Conservation (phyloP, 2,329 filamentous ascomycete genomes). For the Claviceps capensis region DNA sequence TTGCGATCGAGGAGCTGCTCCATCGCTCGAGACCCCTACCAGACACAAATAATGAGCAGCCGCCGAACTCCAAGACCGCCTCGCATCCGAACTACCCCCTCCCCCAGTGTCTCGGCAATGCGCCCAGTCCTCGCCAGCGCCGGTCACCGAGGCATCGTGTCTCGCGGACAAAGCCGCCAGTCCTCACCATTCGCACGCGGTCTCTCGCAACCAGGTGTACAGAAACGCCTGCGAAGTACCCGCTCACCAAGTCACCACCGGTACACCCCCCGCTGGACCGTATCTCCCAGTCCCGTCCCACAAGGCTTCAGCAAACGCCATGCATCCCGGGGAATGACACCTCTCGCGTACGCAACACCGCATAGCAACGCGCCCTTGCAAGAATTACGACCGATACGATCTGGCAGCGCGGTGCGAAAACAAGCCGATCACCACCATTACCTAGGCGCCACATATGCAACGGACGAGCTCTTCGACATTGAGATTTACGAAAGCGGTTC, state of each 20-base stretch:
- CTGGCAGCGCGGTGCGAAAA: conserved; percentile 16
- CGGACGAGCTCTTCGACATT: conserved; percentile 23
- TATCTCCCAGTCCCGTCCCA: conserved; percentile 30
- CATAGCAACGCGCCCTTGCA: conserved; percentile 46
- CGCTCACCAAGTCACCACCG: conserved; percentile 42
- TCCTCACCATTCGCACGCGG: conserved; percentile 18
- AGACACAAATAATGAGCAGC: conserved; percentile 19
- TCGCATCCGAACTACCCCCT: conserved; percentile 37
- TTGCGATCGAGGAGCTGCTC: conserved; percentile 18
- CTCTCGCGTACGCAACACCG: conserved; percentile 64
- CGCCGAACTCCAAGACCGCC: conserved; percentile 31
- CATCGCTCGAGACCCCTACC: conserved; percentile 26
- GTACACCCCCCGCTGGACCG: conserved; percentile 43
- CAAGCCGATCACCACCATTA: conserved; percentile 17
- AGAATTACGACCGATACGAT: conserved; percentile 22
- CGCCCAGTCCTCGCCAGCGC: conserved; percentile 23
- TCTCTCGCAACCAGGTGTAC: conserved; percentile 17
- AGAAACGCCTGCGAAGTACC: conserved; percentile 40
- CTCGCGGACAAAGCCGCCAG: conserved; percentile 24
- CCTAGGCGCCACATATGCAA: conserved; percentile 17
- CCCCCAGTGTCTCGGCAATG: conserved; percentile 29
- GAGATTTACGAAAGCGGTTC: conserved; percentile 22
- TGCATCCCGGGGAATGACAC: conserved; percentile 28
- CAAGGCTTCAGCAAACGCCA: conserved; percentile 20
- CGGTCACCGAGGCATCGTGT: conserved; percentile 31